phyloP scores from a whole-genome alignment of 1,139 yeast genomes.

The Scheffersomyces segobiensis region DNA sequence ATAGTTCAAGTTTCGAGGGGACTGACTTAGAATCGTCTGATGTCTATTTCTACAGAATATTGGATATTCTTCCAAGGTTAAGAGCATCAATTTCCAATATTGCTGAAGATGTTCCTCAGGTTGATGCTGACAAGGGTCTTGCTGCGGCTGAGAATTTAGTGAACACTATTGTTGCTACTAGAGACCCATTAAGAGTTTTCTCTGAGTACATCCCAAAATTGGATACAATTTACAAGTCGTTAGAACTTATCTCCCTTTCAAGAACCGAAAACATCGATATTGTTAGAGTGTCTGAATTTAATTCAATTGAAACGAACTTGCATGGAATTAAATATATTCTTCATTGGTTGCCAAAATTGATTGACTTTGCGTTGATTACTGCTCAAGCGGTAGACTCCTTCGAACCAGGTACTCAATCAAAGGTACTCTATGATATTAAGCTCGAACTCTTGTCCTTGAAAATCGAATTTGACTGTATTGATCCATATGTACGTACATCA shows the following conservation, averaged over 20 bases:
- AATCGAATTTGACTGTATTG: slow-evolving; percentile 8
- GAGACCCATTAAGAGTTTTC: slow-evolving; percentile 46
- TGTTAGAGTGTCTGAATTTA: slow-evolving; percentile 16
- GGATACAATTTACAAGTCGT: slow-evolving; percentile 11
- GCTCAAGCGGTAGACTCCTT: slow-evolving; percentile 18
- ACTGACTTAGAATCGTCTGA: slow-evolving; percentile 52
- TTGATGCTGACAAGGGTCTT: slow-evolving; percentile 74
- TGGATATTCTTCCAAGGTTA: slow-evolving; percentile 80
- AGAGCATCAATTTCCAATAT: slow-evolving; percentile 63
- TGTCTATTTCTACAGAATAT: slow-evolving; percentile 60
- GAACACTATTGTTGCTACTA: slow-evolving; percentile 49
- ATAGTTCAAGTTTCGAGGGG: slow-evolving; percentile 46
- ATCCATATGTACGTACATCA: slow-evolving; percentile 14
- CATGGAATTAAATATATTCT: slow-evolving; percentile 15
- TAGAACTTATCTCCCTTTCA: slow-evolving; percentile 18
- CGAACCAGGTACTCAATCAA: slow-evolving; percentile 9
- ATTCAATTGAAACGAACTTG: slow-evolving; percentile 20
- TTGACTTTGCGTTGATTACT: slow-evolving; percentile 49
- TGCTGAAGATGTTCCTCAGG: slow-evolving; percentile 72
- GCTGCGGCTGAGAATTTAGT: slow-evolving; percentile 79
- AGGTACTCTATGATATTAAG: slow-evolving; percentile 23
- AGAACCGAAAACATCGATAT: slow-evolving; percentile 11
- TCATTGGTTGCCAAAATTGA: slow-evolving; percentile 49
- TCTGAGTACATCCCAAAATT: slow-evolving; percentile 15
- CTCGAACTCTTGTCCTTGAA: slow-evolving; percentile 15